Evolutionary conservation across 768 basidiomycete genomes (phyloP).

Genomic region (Leccinum variicolor): DNA sequence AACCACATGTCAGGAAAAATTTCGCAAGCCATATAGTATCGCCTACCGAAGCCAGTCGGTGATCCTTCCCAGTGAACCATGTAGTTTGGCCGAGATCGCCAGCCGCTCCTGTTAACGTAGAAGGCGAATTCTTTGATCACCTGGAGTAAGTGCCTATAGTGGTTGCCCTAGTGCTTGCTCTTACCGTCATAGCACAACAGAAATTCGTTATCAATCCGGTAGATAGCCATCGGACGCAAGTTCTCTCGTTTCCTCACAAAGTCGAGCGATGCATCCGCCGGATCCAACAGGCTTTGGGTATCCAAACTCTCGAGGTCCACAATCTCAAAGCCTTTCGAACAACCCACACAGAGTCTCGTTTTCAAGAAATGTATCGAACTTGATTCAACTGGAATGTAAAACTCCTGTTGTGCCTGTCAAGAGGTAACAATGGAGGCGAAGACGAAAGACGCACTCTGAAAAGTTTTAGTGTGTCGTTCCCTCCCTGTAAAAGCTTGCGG

Average conservation of each 20-base stretch:
- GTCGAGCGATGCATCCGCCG: slow-evolving; percentile 84
- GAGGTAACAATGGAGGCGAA: neutral
- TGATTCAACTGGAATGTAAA: slow-evolving; percentile 97
- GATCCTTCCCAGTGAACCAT: slow-evolving; percentile 97
- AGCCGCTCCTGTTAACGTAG: slow-evolving; percentile 96
- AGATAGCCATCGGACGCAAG: slow-evolving; percentile 92
- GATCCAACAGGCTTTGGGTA: slow-evolving; percentile 94
- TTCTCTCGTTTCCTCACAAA: slow-evolving; percentile 91
- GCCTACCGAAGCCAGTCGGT: slow-evolving; percentile 90
- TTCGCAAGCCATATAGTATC: neutral
- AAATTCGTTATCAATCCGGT: slow-evolving; percentile 95
- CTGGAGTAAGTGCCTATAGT: slow-evolving; percentile 6
- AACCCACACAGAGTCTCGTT: slow-evolving; percentile 95
- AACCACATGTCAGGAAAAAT: slow-evolving; percentile 3
- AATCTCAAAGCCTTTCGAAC: slow-evolving; percentile 97
- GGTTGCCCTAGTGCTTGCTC: slow-evolving; percentile 22
- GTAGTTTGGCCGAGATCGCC: slow-evolving; percentile 86
- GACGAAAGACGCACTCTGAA: slow-evolving; percentile 64
- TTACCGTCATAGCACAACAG: slow-evolving; percentile 95
- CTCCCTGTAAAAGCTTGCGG: slow-evolving; percentile 88
- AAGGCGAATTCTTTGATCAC: slow-evolving; percentile 84
- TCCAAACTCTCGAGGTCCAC: slow-evolving; percentile 97
- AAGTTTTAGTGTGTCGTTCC: slow-evolving; percentile 88
- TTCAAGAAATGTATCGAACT: slow-evolving; percentile 96
- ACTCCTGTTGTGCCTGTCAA: slow-evolving; percentile 57